Evolutionary conservation across 345 rosid genomes (phyloP), one percentile per base, ranked within the genome.

Genomic region (Moricandia moricandioides): DNA sequence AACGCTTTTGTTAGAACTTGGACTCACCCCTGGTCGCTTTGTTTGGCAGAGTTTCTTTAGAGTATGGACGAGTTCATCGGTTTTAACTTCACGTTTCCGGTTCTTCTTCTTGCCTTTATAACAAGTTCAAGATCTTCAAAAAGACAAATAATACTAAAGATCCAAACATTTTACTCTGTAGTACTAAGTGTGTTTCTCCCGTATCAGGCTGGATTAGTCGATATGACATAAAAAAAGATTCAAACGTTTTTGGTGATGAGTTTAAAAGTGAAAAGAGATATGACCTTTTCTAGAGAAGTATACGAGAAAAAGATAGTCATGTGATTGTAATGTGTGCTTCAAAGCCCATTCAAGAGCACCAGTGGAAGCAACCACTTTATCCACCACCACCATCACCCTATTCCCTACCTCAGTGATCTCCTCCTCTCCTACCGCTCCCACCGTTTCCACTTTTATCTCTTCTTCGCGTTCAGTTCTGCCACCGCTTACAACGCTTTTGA

Each of bases 261-360:
- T 18, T 2, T 26, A 7, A 39, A 11, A 34, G 6, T 51, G 17
- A 47, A 30, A 67, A 17, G 49, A 67, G 16, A 47, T 8, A 14
- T 12, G 27, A 90, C 96, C 95, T 73, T 72, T 77, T 56, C 29
- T 69, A 51, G 73, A 69, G 47, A 89, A 82, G 66, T 73, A 83
- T 1, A 93, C 82, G 56, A 93, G 94, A 79, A 91, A 72, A 40
- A 93, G 72, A 67, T 88, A 76, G 30, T 89, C 96, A 18, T 86
- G 84, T 63, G 56, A 65, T 49, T 86, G 90, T 69, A 91, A 65
- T 26, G 91, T 72, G 57, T 87, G 94, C 58, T 91, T 82, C 39
- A 93, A 77, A 24, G 92, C 86, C 98, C 98, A 89, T 73, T 93
- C 96, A 70, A 91, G 96, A n/a, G 94, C 97, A 24, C 86, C 91